Conservation (phyloP, 495 filamentous ascomycete species). For the Cercophora newfieldiana region DNA sequence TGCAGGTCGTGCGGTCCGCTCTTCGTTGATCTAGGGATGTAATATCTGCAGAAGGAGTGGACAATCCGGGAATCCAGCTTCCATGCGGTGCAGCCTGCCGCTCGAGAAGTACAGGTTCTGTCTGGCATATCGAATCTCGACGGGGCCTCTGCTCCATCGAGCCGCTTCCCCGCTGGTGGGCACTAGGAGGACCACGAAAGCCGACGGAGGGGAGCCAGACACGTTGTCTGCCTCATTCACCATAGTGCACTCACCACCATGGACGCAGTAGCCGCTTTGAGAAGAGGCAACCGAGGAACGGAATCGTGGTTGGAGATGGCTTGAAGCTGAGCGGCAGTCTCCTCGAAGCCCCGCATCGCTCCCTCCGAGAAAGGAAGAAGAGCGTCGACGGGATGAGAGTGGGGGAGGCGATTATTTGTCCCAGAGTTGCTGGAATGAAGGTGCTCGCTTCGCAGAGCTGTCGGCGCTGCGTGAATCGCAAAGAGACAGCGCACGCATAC, state of each 20-base stretch:
- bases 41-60: background rate
- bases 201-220: background rate
- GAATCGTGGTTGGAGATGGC: background rate
- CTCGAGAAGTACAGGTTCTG: background rate
- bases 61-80: conserved; percentile 4
- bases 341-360: background rate
- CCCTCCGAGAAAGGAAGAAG: background rate
- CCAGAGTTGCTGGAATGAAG: background rate
- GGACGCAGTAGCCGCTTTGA: background rate
- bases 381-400: background rate
- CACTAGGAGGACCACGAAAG: background rate
- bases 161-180: background rate
- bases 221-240: background rate
- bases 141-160: background rate
- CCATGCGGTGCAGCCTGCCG: conserved; percentile 13
- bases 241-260: background rate
- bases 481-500: conserved; percentile 15
- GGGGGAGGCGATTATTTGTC: background rate
- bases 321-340: background rate
- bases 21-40: background rate
- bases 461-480: too few relatives aligned
- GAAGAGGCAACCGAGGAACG: background rate
- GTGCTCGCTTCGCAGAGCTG: background rate
- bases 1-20: background rate
- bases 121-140: background rate